phyloP scores from a whole-genome alignment of 1,139 yeast species.

The Blastobotrys arbuscula region DNA sequence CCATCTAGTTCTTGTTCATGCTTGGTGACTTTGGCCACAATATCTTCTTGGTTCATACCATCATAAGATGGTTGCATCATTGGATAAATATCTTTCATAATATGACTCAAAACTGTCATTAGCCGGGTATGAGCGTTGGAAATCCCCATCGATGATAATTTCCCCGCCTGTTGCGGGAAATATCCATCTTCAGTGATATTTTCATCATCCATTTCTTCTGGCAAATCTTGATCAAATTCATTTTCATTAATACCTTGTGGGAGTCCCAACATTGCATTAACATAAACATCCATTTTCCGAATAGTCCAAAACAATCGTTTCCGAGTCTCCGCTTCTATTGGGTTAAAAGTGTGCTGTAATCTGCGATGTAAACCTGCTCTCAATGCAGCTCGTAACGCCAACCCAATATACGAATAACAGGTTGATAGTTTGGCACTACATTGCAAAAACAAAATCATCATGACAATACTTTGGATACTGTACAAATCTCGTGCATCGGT shows the following conservation, averaged over 20 bases:
- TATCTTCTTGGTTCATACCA: background rate
- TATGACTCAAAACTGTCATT: constrained; percentile 52
- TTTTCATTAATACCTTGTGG: constrained; percentile 65
- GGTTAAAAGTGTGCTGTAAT: constrained; percentile 60
- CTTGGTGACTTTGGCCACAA: constrained; percentile 59
- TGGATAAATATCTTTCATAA: constrained; percentile 54
- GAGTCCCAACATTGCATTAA: constrained; percentile 81
- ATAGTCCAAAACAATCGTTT: constrained; percentile 85
- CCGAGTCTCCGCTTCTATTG: constrained; percentile 79
- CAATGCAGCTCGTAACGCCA: constrained; percentile 79
- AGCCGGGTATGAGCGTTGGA: constrained; percentile 82
- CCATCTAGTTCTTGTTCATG: constrained; percentile 65
- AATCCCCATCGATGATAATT: constrained; percentile 69
- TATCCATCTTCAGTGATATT: constrained; percentile 64
- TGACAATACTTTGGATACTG: constrained; percentile 65
- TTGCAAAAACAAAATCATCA: constrained; percentile 68
- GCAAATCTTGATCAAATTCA: constrained; percentile 85
- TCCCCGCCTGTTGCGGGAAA: constrained; percentile 31
- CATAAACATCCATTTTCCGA: constrained; percentile 86
- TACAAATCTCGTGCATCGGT: constrained; percentile 57
- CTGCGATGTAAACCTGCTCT: constrained; percentile 86
- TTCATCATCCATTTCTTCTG: constrained; percentile 82
- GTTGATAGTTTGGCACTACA: constrained; percentile 88
- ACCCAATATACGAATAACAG: constrained; percentile 89
- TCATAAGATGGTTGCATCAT: constrained; percentile 35